phyloP scores from a whole-genome alignment of 2,329 filamentous ascomycete species.

The Alternaria arbusti region DNA sequence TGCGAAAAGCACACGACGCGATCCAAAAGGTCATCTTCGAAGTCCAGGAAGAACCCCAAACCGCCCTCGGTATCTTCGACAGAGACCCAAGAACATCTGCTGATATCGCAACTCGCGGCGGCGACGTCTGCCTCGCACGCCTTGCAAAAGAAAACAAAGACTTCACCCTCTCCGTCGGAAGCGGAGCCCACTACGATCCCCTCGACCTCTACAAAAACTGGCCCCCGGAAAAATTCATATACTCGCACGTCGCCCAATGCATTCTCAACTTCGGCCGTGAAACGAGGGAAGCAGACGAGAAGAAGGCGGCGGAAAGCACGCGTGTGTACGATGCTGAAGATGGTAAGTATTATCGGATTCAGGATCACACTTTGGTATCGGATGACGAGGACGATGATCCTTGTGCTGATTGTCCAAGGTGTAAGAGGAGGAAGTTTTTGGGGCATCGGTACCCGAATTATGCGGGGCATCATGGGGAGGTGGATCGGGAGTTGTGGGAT shows the following conservation, averaged over 20 bases:
- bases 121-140: not conserved
- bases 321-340: not conserved
- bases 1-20: not conserved
- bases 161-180: not conserved
- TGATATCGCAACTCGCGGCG: not conserved
- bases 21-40: not conserved
- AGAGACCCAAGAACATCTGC: not conserved
- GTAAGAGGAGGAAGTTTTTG: not conserved
- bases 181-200: no score
- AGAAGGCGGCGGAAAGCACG: not conserved
- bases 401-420: conserved; percentile 2
- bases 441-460: not conserved
- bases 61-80: not conserved
- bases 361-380: not conserved
- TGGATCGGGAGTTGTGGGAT: not conserved
- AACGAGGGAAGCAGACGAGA: not conserved
- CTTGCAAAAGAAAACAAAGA: not conserved
- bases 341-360: not conserved
- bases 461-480: not conserved
- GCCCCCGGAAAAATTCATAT: not conserved
- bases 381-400: not conserved
- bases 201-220: not conserved
- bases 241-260: not conserved
- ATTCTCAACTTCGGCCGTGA: not conserved
- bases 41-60: not conserved